These are phyloP conservation scores for Aureobasidium sp. DNA, from an alignment of 2,329 filamentous ascomycete species.

Conservation along the genomic window DNA sequence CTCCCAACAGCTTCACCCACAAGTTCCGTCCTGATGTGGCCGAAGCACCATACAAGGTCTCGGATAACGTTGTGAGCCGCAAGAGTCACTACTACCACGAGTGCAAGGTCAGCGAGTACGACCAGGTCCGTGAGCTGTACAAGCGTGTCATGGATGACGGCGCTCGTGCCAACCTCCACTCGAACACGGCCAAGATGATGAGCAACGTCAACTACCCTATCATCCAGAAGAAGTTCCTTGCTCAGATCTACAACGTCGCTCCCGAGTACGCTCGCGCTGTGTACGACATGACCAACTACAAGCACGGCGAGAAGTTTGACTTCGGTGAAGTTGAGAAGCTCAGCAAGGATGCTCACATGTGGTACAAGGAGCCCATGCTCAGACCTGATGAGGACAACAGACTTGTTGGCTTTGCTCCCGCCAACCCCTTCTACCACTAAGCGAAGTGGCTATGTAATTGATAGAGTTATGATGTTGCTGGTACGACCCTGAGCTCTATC, in stretches of 20 bases:
- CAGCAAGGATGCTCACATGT: conserved; percentile 36
- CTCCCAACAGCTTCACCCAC: conserved; percentile 43
- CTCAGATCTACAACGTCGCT: conserved; percentile 43
- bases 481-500: not conserved
- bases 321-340: conserved; percentile 39
- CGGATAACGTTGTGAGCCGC: conserved; percentile 41
- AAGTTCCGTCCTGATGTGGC: conserved; percentile 45
- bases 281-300: conserved; percentile 33
- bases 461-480: not conserved
- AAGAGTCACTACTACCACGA: conserved; percentile 50
- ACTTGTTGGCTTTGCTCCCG: conserved; percentile 28
- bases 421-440: conserved; percentile 9
- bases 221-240: conserved; percentile 40
- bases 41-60: conserved; percentile 42
- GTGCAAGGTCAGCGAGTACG: conserved; percentile 44
- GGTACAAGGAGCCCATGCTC: conserved; percentile 40
- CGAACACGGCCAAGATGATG: conserved; percentile 38
- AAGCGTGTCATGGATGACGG: conserved; percentile 39
- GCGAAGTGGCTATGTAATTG: not conserved
- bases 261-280: conserved; percentile 40
- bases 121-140: conserved; percentile 44
- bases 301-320: conserved; percentile 32
- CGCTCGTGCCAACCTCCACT: conserved; percentile 37
- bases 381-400: conserved; percentile 31
- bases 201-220: conserved; percentile 22